Base-by-base conservation (phyloP, 495 filamentous ascomycete species). In the Talaromyces stipitatus region DNA sequence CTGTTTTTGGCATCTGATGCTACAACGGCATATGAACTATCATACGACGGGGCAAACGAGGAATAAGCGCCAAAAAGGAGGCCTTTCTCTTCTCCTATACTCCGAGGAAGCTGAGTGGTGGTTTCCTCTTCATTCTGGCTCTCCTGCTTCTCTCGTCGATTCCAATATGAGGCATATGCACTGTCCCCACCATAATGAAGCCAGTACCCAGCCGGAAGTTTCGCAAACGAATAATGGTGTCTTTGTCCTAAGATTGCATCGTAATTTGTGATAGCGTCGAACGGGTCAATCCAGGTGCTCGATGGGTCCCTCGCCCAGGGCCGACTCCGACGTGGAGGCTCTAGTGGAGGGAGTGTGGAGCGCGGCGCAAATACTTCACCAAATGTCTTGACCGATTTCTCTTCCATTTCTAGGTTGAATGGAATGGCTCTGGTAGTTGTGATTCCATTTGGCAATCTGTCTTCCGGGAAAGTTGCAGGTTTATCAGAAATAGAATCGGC, bases 31-130 rank as follows among this genome's bases (percentile, higher is more conserved):
- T 78, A 82, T 3, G 87, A 81, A 65, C 94, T 89, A 63, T 97
- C 92, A 56, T 83, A 84, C 51, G 80, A 84, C 4, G 92, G 92
- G 10, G 90, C 90, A 72, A 96, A 96, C 58, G 87, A 88, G 0
- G 90, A 95, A 66, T 91, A 96, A 5, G 86, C 89, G 50, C 89
- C 85, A 41, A 89, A 81, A 60, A 95, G 88, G 24, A 91, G 72
- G 3, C 88, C 81, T 27, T 70, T 50, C 43, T 74, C 70, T 32
- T 73, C 69, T 14, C 69, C 69, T 28, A 61, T 61, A 66, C 66
- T 30, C 3, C n/a, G 24, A 14, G 54, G 22, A 29, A 4, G 11
- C n/a, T 14, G n/a, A 41, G 18, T 29, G 26, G 2, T 26, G 4
- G 33, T 24, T 43, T 23, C 54, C 38, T 16, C 24, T 55, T 36